Base-by-base conservation (phyloP, 768 basidiomycete species). In the Rhizopogon sp. region DNA sequence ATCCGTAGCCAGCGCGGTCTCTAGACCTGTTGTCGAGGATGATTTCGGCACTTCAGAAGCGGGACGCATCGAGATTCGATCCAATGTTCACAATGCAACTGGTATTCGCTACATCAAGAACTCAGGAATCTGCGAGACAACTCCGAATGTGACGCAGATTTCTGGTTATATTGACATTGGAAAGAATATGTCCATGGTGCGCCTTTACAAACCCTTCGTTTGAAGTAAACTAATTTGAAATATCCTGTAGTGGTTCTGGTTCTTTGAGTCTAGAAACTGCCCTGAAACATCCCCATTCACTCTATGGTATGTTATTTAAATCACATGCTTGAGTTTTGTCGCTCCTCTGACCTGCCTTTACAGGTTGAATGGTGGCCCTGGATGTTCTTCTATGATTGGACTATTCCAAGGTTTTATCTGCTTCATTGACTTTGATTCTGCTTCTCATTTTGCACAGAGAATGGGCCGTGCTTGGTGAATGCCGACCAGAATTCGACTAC, bases 171-270 rank as follows among this genome's bases (percentile, higher is more conserved):
- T 83, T 6, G 78, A 84, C 39, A 67, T 87, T 28, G 81, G 77
- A 9, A 70, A 61, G 11, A 78, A 82, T 50, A 83, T 81, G 77
- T 82, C 81, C 0, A 80, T 82, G 79, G 82, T 83, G 44, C 55
- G 72, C 58, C 16, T 33, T 43, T 16, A 3, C 33, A 22, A 17
- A n/a, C 39, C 33, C 13, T 39, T 2, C 9, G n/a, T 5, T 13
- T 13, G 7, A 35, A 14, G 25, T 17, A 20, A 6, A 43, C 9
- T 16, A 41, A 39, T 50, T 9, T 16, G 7, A 17, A 6, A 28
- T 42, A 13, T 52, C 84, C 84, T 87, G 81, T 52, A 85, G 84
- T 87, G 82, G 83, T 87, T 87, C 62, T 87, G 85, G 83, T 87
- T 86, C 66, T 88, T 87, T 52, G 86, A 83, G 57, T 77, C 85